phyloP scores from a whole-genome alignment of 2,329 filamentous ascomycete genomes.

The Nannizzia gypsea region DNA sequence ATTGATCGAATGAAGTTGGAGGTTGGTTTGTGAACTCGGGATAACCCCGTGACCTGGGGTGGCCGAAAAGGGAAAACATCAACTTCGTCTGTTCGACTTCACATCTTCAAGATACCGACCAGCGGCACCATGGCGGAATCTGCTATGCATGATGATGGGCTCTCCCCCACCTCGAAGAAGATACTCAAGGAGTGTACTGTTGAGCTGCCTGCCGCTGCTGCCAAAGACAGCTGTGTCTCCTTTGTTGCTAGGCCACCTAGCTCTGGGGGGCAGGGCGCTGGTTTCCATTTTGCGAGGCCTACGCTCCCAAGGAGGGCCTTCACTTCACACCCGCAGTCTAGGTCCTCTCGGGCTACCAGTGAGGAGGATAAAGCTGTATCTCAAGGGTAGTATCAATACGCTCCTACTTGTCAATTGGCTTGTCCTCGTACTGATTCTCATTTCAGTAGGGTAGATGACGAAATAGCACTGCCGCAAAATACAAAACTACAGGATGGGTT shows the following conservation, averaged over 20 bases:
- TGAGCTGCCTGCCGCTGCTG: constrained; percentile 7
- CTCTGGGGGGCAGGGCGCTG: constrained; percentile 20
- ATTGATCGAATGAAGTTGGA: no score
- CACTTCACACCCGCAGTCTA: constrained; percentile 8
- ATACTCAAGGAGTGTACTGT: constrained; percentile 15
- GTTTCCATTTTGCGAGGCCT: constrained; percentile 27
- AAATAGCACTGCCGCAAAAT: background rate
- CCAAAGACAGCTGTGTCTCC: constrained; percentile 13
- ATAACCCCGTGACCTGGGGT: no score
- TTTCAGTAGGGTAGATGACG: background rate
- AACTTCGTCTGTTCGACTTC: background rate
- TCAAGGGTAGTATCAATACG: background rate
- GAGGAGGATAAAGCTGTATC: background rate
- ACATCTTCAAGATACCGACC: no score
- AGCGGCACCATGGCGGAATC: background rate
- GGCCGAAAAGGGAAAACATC: background rate
- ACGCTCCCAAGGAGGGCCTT: constrained; percentile 14
- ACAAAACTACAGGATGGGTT: no score
- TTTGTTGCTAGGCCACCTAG: constrained; percentile 25
- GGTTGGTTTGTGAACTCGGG: no score
- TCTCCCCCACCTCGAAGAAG: constrained; percentile 15
- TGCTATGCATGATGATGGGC: constrained; percentile 9
- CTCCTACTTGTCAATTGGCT: background rate
- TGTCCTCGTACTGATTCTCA: background rate
- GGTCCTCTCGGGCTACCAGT: background rate